These are phyloP conservation scores for Talaromyces sp. DNA, from an alignment of 2,329 filamentous ascomycete species.

Conservation along the genomic window DNA sequence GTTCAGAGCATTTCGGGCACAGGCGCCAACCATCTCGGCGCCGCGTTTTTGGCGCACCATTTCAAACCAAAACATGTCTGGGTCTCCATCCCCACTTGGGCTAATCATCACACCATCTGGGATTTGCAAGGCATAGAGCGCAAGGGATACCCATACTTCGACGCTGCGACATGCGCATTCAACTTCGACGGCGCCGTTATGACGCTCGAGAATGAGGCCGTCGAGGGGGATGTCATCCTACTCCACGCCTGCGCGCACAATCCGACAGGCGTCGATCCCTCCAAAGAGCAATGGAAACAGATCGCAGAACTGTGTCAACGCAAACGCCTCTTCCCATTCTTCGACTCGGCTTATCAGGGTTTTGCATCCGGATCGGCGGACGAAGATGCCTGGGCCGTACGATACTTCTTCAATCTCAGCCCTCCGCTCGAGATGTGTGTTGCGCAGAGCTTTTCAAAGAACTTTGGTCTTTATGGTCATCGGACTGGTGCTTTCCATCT, in stretches of 20 bases:
- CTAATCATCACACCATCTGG: slow-evolving; percentile 97
- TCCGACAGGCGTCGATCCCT: slow-evolving; percentile 92
- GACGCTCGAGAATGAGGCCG: slow-evolving; percentile 79
- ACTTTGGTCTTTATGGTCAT: slow-evolving; percentile 85
- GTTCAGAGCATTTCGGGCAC: slow-evolving; percentile 95
- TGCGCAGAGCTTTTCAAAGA: slow-evolving; percentile 60
- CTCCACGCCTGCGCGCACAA: slow-evolving; percentile 97
- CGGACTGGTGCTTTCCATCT: slow-evolving; percentile 88
- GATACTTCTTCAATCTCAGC: slow-evolving; percentile 78
- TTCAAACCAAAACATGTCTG: slow-evolving; percentile 72
- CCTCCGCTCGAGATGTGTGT: slow-evolving; percentile 65
- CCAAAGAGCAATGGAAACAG: slow-evolving; percentile 86
- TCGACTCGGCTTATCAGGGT: slow-evolving; percentile 95
- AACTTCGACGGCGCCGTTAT: slow-evolving; percentile 62
- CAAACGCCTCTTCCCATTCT: slow-evolving; percentile 92
- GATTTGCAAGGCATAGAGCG: slow-evolving; percentile 66
- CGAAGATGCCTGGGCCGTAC: slow-evolving; percentile 81
- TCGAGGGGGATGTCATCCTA: slow-evolving; percentile 76
- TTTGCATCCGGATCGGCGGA: slow-evolving; percentile 87
- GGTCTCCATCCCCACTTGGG: slow-evolving; percentile 93
- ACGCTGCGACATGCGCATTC: slow-evolving; percentile 52
- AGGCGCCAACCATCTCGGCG: slow-evolving; percentile 87
- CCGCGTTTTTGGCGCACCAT: slow-evolving; percentile 85
- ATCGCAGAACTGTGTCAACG: slow-evolving; percentile 71
- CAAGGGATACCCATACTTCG: slow-evolving; percentile 88